A percentile compares a stretch with the other conserved stretches of the same genome.
Evolutionary conservation across 2,329 filamentous ascomycete genomes (phyloP).

Genomic region (Lomentospora prolificans): DNA sequence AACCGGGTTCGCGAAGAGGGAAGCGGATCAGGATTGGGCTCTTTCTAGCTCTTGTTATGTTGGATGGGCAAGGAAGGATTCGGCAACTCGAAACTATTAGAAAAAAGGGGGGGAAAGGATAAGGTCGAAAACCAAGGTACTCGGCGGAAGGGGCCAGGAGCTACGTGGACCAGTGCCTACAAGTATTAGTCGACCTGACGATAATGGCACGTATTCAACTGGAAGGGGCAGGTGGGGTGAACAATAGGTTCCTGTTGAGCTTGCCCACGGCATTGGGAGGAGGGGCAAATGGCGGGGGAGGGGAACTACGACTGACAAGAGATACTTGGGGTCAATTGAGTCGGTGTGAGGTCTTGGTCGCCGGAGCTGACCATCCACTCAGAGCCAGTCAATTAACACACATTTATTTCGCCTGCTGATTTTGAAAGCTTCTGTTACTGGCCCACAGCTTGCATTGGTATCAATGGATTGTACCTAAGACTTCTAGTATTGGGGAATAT

Average conservation of each 20-base stretch:
- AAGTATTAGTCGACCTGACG: not conserved
- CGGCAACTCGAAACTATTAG: not conserved
- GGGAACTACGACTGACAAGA: not conserved
- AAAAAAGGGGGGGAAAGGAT: not conserved
- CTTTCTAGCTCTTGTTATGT: not conserved
- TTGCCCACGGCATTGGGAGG: not conserved
- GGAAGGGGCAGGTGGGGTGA: constrained; percentile 3
- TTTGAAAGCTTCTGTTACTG: not conserved
- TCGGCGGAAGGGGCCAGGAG: not conserved
- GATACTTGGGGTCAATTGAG: not conserved
- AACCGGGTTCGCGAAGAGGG: too few relatives aligned
- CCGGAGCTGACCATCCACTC: not conserved
- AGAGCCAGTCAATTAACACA: not conserved
- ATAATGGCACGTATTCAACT: not conserved
- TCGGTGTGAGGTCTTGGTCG: not conserved
- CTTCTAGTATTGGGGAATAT: too few relatives aligned
- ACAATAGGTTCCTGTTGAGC: not conserved
- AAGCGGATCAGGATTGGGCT: not conserved
- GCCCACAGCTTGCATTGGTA: too few relatives aligned
- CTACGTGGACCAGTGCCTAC: not conserved
- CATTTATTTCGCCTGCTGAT: not conserved
- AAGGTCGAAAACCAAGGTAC: not conserved
- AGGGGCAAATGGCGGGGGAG: not conserved
- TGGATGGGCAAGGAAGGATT: not conserved
- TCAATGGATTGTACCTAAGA: too few relatives aligned